Percentiles rank a stretch among this genome's conserved stretches.
Evolutionary conservation across 73 alveolate genomes (phyloP).

Genomic region (Tetrahymena malaccensis): DNA sequence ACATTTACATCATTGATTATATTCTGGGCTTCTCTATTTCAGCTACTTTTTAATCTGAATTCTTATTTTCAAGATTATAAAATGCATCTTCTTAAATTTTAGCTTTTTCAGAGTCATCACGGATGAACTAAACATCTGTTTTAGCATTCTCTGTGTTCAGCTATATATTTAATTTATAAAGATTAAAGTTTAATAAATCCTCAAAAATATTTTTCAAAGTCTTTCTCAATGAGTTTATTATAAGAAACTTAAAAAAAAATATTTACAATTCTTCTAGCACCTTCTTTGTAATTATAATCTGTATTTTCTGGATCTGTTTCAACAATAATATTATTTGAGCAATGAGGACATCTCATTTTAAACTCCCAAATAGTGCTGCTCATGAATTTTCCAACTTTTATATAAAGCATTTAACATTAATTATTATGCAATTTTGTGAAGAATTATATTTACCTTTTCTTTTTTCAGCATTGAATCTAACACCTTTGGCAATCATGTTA

Average conservation of each 20-base stretch:
- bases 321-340: constrained; percentile 15
- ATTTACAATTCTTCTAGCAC: constrained; percentile 16
- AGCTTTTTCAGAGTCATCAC: neutral
- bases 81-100: neutral
- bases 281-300: constrained; percentile 24
- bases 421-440: neutral
- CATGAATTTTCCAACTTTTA: constrained; percentile 26
- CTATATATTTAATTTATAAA: neutral
- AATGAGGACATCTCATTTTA: constrained; percentile 34
- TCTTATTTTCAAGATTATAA: neutral
- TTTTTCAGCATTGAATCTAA: constrained; percentile 21
- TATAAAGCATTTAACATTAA: neutral
- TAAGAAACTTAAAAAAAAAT: neutral
- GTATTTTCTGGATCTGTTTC: constrained; percentile 45
- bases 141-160: neutral
- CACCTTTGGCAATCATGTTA: constrained; percentile 40
- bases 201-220: too few species aligned
- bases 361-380: constrained; percentile 32
- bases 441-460: neutral
- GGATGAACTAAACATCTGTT: neutral
- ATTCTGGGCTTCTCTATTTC: neutral
- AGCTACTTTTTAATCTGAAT: neutral
- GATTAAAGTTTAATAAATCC: too few species aligned
- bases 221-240: neutral
- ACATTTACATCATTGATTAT: neutral